phyloP scores from a whole-genome alignment of 179 eudicot genomes.

The Amaranthus tricolor region DNA sequence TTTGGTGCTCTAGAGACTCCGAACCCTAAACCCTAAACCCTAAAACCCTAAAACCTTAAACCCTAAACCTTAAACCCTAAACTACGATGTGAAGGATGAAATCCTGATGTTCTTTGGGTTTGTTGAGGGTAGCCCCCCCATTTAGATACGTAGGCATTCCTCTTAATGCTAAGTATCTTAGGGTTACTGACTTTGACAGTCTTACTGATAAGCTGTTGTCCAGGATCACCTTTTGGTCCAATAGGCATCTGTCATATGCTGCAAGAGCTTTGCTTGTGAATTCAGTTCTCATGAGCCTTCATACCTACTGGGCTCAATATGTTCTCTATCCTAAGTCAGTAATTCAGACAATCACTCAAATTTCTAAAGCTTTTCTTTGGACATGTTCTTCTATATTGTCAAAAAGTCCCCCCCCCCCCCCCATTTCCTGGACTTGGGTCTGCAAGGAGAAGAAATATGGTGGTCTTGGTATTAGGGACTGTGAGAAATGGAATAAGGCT shows the following conservation, averaged over 20 bases:
- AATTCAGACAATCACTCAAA: neutral
- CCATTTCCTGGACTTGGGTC: too few relatives aligned
- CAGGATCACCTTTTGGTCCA: too few relatives aligned
- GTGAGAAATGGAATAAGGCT: too few relatives aligned
- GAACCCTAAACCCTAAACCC: slow-evolving; percentile 15
- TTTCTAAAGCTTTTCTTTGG: slow-evolving; percentile 8
- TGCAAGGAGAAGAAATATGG: too few relatives aligned
- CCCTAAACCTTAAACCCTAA: slow-evolving; percentile 16
- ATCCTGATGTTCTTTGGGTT: neutral
- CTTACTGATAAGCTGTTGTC: too few relatives aligned
- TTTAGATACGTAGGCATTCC: neutral
- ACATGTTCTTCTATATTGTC: too few relatives aligned
- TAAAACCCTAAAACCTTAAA: slow-evolving; percentile 3
- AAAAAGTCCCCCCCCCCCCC: too few relatives aligned
- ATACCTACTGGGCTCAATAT: slow-evolving; percentile 6
- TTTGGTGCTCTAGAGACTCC: too few relatives aligned
- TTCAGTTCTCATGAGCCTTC: neutral
- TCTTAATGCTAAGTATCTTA: neutral
- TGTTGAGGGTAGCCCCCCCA: neutral
- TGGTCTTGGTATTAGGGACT: too few relatives aligned
- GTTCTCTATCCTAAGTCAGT: neutral
- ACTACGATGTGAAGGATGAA: neutral
- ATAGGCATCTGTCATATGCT: neutral
- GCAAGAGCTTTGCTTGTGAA: neutral
- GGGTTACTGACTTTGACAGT: too few relatives aligned